Evolutionary conservation across 148 eudicot species (phyloP), one percentile per base, ranked within the genome.

Genomic region (Chenopodium quinoa): DNA sequence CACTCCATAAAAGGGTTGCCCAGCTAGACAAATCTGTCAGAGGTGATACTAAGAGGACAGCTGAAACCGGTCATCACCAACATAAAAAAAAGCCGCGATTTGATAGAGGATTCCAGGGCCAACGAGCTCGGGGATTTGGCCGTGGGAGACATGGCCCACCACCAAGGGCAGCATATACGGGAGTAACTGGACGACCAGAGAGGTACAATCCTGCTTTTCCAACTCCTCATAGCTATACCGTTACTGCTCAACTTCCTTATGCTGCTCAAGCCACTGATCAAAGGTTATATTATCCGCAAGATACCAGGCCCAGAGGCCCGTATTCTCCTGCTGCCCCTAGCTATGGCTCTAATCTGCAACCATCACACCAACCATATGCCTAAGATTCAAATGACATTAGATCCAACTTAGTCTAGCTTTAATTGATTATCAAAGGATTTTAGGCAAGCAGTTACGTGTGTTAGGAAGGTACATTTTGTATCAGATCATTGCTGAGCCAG

Each of bases 1-100:
- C 91, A 4, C 95, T 92, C 70, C 83, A 81, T 78, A 89, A 72
- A 81, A 86, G 91, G 81, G 86, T 89, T 19, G 66, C 80, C 47
- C 93, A 90, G 84, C 82, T 92, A 75, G 93, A 90, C 81, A 90
- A 87, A 76, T 72, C 86, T n/a, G 56, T 60, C 10, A 90, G 78
- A 81, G 77, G 82, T 13, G 88, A 84, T 27, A 85, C 71, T 71
- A 91, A 85, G 73, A 90, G 90, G 84, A 58, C 71, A 17, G 73
- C 73, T 2, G 89, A 88, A 27, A 74, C 85, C 23, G 80, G 78
- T 60, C 79, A 17, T 9, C 75, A 82, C 32, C 79, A 75, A 7
- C 86, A 82, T 32, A 83, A 54, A 19, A 88, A 90, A 65, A 90
- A 58, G 84, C 84, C 85, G 5, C 81, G 87, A 27, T 23, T 74